Evolutionary conservation across 768 basidiomycete species (phyloP), one percentile per base, ranked within the genome.

Genomic region (Paxillus ammoniavirescens): DNA sequence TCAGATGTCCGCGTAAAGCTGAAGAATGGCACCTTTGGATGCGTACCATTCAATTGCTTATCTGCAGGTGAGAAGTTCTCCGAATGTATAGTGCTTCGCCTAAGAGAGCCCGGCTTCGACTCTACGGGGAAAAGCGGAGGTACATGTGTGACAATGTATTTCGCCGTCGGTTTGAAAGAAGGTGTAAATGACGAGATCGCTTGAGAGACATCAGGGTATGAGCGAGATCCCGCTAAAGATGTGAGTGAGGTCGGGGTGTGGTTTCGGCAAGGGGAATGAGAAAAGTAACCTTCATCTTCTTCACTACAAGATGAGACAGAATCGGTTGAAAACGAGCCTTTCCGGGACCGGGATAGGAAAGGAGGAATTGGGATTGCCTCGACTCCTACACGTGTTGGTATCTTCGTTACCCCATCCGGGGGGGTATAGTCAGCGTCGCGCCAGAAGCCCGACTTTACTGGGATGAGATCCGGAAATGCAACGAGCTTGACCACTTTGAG

Each of bases 401-500:
- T 47, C 17, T 53, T 51, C 8, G 42, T 30, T 45, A 53, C 18
- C 45, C 42, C 41, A 33, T 42, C 43, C 40, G 45, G 17, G 8
- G 13, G 35, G 13, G 50, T 28, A 41, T 26, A 54, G 31, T 40
- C 42, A 45, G 58, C 38, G 15, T 47, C 8, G 17, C 36, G 54
- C 31, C 50, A 53, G 44, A 48, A 49, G 35, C 44, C 52, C 1
- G 64, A 38, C n/a, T 49, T 64, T 1, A 58, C 47, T n/a, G 77
- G 75, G 30, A 87, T 83, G 49, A 90, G 77, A 55, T 89, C 87
- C 0, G 87, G 86, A 65, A 82, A 90, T 6, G 88, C 87, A 37
- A 91, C 77, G 13, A 90, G 77, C 70, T 89, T 89, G 55, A 91
- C 75, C 41, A 91, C 80, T 73, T 91, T 91, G 56, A 86, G 77